Conservation (phyloP, 2,329 filamentous ascomycete genomes). For the Phialophora tarda region DNA sequence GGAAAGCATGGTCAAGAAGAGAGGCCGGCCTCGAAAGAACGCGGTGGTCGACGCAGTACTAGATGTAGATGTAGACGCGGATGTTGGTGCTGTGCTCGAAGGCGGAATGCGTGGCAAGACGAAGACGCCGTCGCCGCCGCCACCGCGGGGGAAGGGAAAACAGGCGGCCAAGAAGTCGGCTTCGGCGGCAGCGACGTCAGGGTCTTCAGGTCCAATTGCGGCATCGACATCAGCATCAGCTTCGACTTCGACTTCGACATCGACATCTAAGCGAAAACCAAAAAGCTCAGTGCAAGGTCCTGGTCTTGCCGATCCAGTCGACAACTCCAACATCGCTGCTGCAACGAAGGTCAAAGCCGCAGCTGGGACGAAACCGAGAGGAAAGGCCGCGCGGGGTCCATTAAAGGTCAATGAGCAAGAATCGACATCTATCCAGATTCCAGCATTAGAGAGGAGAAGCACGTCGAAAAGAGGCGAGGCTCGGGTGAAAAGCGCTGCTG, state of each 20-base stretch:
- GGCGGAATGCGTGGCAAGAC: neutral
- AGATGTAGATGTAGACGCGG: neutral
- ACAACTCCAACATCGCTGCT: neutral
- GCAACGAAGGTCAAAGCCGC: neutral
- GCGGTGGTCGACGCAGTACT: neutral
- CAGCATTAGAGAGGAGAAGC: neutral
- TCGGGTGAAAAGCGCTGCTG: neutral
- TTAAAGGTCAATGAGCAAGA: neutral
- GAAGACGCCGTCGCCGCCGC: neutral
- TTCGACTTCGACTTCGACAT: neutral
- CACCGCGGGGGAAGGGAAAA: constrained; percentile 1
- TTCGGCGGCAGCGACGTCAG: constrained; percentile 1
- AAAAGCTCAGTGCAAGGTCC: neutral
- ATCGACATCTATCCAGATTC: neutral
- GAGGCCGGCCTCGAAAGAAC: constrained; percentile 33
- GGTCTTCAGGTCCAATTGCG: too few relatives aligned
- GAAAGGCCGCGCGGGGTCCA: neutral
- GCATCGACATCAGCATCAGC: neutral
- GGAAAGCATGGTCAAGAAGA: constrained; percentile 30
- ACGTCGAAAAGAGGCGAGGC: neutral
- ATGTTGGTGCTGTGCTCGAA: neutral
- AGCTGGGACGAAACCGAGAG: neutral
- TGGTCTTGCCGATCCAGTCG: neutral
- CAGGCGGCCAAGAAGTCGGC: constrained; percentile 18
- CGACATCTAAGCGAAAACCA: neutral